Evolutionary conservation across 2,329 filamentous ascomycete species (phyloP), one percentile per base, ranked within the genome.

Genomic region (Aspergillus versicolor): DNA sequence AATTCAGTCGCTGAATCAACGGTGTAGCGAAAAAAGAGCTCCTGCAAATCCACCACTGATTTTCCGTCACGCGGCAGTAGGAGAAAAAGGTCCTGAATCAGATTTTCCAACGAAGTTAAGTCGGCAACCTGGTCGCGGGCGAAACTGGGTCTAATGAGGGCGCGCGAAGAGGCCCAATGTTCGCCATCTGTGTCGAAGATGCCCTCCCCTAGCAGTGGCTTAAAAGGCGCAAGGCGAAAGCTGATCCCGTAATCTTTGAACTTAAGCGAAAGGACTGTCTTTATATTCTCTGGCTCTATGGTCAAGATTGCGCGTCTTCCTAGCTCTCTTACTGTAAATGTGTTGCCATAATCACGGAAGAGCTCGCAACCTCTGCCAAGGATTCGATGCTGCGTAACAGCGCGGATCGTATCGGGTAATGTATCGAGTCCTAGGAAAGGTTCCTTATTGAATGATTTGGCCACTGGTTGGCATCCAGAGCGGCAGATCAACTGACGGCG

Each of bases 1-100:
- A 96, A 96, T 64, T 94, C 89, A 0, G 91, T 96, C 2, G 90
- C 86, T 5, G 89, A 87, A 73, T 96, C 91, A n/a, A 96, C 80
- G 0, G 91, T 92, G 15, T 27, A 66, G 21, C 54, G 46, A 44
- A 68, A 63, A 47, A 71, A 70, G 11, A 71, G 38, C 1, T 61
- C 56, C 34, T 66, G 62, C 6, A 71, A 47, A 55, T 71, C 67
- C 7, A 47, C 45, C 3, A 71, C 57, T 1, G 61, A 65, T 4
- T 44, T 58, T 3, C 62, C 64, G 49, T 70, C 63, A 2, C 37
- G 50, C 2, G 67, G 67, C 8, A 71, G 65, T 5, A 58, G 45
- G 5, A 54, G 27, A 4, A 71, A 44, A 5, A 71, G 43, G 17
- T 64, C 52, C 2, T 46, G 15, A 30, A 68, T 63, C 24, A 70